phyloP scores from a whole-genome alignment of 2,329 filamentous ascomycete genomes.

The Periconia digitata region DNA sequence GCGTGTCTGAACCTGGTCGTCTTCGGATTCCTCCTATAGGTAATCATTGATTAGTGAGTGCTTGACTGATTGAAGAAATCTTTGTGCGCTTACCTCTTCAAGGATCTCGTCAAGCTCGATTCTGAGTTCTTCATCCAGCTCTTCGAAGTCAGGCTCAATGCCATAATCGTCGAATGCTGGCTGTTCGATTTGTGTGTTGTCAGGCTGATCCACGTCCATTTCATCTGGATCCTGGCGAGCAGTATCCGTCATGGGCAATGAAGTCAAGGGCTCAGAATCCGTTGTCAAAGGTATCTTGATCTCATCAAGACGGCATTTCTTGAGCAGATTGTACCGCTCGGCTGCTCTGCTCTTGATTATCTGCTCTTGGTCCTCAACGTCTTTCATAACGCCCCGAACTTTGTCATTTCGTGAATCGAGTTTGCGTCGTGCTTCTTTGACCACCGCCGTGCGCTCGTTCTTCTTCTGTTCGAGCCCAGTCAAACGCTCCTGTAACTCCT shows the following conservation, averaged over 20 bases:
- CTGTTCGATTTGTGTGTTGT: slow-evolving; percentile 53
- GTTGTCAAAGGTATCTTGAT: slow-evolving; percentile 78
- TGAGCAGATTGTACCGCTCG: slow-evolving; percentile 78
- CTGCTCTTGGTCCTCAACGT: slow-evolving; percentile 77
- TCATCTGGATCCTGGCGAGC: slow-evolving; percentile 73
- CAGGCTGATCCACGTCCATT: slow-evolving; percentile 84
- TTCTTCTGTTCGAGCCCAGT: slow-evolving; percentile 69
- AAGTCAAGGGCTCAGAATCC: slow-evolving; percentile 72
- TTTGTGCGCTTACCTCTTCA: no score
- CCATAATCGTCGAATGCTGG: slow-evolving; percentile 82
- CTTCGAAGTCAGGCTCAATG: slow-evolving; percentile 83
- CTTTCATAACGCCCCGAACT: slow-evolving; percentile 74
- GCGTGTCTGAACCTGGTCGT: slow-evolving; percentile 34
- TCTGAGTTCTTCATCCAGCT: slow-evolving; percentile 76
- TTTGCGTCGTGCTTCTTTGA: slow-evolving; percentile 76
- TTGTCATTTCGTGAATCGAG: slow-evolving; percentile 82
- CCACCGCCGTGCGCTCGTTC: slow-evolving; percentile 69
- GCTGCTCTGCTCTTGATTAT: slow-evolving; percentile 84
- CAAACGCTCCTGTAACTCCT: slow-evolving; percentile 71
- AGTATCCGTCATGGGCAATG: slow-evolving; percentile 83
- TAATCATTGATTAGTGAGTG: no score
- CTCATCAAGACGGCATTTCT: slow-evolving; percentile 91
- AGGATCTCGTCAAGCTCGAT: slow-evolving; percentile 47
- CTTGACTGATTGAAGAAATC: no score
- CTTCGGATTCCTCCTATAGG: slow-evolving; percentile 68